Evolutionary conservation across 441 rosid species (phyloP).

Genomic region (Populus hybrid): DNA sequence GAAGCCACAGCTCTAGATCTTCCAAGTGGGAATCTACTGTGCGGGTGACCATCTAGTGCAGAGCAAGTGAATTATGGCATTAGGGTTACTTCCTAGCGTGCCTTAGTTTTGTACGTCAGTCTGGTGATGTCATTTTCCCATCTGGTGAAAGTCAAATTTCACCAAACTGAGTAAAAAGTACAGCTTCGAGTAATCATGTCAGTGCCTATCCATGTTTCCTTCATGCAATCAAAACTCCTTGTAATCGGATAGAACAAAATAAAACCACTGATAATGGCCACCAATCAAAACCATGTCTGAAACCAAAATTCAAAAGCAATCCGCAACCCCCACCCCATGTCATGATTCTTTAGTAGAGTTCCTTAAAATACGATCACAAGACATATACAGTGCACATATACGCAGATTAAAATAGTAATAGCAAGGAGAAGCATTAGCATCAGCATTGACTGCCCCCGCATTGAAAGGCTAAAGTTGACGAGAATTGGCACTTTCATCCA

Average conservation of each 20-base stretch:
- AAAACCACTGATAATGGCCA: not conserved
- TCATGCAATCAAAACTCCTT: not conserved
- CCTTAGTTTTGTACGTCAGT: not conserved
- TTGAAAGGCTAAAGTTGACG: not conserved
- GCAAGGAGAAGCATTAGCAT: not conserved
- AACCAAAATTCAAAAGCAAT: not conserved
- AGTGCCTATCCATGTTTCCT: not conserved
- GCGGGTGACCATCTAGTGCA: not conserved
- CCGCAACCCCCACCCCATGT: not conserved
- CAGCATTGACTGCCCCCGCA: not conserved
- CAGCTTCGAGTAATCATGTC: not conserved
- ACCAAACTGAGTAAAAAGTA: not conserved
- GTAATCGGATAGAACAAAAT: not conserved
- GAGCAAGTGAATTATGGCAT: not conserved
- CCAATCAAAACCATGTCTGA: not conserved
- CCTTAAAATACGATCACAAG: not conserved
- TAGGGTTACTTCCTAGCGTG: not conserved
- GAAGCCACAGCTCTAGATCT: not conserved
- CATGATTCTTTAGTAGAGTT: not conserved
- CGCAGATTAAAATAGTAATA: not conserved
- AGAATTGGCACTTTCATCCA: not conserved
- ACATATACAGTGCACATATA: not conserved
- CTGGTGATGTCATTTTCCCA: not conserved
- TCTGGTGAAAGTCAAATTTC: not conserved
- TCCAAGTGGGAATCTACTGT: not conserved